phyloP scores from a whole-genome alignment of 306 rosid genomes.

The Prinsepia uniflora region DNA sequence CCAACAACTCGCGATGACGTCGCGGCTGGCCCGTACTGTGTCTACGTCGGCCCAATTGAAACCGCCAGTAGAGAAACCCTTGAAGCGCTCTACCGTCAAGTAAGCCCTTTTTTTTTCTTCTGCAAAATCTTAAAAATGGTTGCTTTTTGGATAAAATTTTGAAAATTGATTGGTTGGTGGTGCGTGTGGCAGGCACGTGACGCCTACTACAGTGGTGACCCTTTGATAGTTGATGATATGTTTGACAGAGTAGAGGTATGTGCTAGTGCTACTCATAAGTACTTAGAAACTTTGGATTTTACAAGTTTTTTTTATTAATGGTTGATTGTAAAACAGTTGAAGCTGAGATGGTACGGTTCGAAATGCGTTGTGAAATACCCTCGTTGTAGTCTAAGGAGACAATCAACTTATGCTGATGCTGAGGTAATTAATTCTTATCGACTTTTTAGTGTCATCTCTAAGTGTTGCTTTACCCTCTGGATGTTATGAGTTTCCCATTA shows the following conservation, averaged over 20 bases:
- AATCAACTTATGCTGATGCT: conserved; percentile 79
- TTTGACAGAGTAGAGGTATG: conserved; percentile 85
- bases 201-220: conserved; percentile 85
- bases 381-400: conserved; percentile 82
- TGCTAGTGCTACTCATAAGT: not conserved
- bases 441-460: not conserved
- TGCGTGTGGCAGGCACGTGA: conserved; percentile 60
- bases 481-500: no score
- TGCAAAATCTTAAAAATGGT: not conserved
- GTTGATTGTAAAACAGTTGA: conserved; percentile 41
- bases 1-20: conserved; percentile 33
- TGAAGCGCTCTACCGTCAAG: conserved; percentile 80
- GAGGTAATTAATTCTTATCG: conserved; percentile 52
- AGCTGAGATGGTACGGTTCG: conserved; percentile 75
- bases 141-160: not conserved
- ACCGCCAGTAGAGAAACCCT: conserved; percentile 80
- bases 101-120: not conserved
- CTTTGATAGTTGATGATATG: conserved; percentile 94
- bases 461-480: not conserved
- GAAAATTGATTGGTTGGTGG: not conserved
- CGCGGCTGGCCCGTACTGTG: conserved; percentile 56
- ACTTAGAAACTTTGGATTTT: not conserved
- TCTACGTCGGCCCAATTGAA: conserved; percentile 76
- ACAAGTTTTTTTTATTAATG: not conserved
- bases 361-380: conserved; percentile 81